phyloP scores from a whole-genome alignment of 768 basidiomycete genomes.

The Megacollybia marginata region DNA sequence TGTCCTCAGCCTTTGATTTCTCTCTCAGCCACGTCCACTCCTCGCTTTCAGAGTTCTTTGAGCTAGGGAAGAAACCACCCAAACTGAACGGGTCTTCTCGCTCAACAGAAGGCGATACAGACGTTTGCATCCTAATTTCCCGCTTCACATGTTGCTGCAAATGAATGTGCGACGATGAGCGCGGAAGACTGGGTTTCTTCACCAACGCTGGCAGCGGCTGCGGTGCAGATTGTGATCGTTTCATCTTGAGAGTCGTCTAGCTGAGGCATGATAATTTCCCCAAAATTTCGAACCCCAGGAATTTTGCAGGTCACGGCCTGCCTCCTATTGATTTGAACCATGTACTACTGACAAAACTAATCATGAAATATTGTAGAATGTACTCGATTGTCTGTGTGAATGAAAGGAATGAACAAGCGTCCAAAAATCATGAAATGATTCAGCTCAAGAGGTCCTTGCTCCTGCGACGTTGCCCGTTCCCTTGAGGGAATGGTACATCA shows the following conservation, averaged over 20 bases:
- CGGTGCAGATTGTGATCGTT: conserved; percentile 24
- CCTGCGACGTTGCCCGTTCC: conserved; percentile 21
- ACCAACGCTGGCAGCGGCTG: conserved; percentile 13
- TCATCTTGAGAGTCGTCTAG: conserved; percentile 9
- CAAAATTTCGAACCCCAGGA: neutral
- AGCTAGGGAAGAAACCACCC: conserved; percentile 37
- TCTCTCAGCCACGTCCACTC: conserved; percentile 36
- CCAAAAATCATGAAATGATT: conserved; percentile 11
- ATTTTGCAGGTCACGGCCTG: neutral
- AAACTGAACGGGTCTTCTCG: conserved; percentile 42
- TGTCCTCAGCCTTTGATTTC: conserved; percentile 9
- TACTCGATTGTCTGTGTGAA: neutral
- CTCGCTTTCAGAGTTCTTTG: conserved; percentile 18
- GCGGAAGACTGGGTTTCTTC: conserved; percentile 4
- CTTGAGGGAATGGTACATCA: conserved; percentile 54
- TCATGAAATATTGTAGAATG: neutral
- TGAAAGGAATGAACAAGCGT: conserved; percentile 5
- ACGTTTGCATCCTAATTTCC: neutral
- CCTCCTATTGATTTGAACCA: neutral
- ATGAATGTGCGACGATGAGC: conserved; percentile 15
- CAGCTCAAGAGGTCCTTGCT: conserved; percentile 30
- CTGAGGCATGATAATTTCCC: neutral
- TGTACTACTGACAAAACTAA: neutral
- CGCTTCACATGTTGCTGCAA: neutral
- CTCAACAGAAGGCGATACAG: conserved; percentile 15